A percentile compares a stretch with the other conserved stretches of the same genome.
Conservation (phyloP, 2,329 filamentous ascomycete species). For the Trichoderma oligosporum region DNA sequence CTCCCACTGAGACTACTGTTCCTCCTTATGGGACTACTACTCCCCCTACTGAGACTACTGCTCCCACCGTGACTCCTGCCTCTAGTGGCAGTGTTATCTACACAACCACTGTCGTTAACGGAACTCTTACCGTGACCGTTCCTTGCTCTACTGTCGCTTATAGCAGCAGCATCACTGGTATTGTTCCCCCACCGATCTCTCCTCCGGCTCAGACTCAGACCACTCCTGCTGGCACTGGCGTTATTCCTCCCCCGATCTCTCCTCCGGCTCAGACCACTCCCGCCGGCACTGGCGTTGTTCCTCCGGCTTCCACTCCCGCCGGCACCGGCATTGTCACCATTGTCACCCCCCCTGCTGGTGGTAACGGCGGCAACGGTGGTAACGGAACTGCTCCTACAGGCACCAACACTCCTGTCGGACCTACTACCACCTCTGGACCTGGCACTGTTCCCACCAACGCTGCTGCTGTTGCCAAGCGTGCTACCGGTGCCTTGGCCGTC, state of each 20-base stretch:
- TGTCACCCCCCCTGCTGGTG: no score
- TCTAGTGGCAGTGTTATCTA: not conserved
- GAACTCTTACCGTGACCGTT: slow-evolving; percentile 7
- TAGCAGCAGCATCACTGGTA: not conserved
- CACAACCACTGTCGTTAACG: slow-evolving; percentile 1
- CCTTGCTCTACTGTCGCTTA: not conserved
- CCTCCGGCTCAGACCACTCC: slow-evolving; percentile 5
- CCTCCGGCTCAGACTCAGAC: not conserved
- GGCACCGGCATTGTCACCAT: not conserved
- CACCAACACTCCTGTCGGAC: no score
- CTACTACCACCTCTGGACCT: no score
- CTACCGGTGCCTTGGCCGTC: slow-evolving; percentile 36
- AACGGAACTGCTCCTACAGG: no score
- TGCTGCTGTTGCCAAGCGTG: slow-evolving; percentile 31
- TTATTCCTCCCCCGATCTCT: not conserved
- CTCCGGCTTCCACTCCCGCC: not conserved
- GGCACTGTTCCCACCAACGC: slow-evolving; percentile 28
- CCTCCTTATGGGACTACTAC: not conserved
- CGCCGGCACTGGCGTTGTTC: not conserved
- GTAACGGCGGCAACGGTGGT: no score
- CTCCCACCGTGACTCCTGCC: not conserved
- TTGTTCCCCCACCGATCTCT: not conserved
- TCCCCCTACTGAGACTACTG: not conserved
- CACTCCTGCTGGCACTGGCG: slow-evolving; percentile 2
- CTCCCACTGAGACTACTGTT: not conserved